A percentile compares a stretch with the other conserved stretches of the same genome.
Evolutionary conservation across 768 basidiomycete genomes (phyloP).

Genomic region (Candolleomyces eurysporus): DNA sequence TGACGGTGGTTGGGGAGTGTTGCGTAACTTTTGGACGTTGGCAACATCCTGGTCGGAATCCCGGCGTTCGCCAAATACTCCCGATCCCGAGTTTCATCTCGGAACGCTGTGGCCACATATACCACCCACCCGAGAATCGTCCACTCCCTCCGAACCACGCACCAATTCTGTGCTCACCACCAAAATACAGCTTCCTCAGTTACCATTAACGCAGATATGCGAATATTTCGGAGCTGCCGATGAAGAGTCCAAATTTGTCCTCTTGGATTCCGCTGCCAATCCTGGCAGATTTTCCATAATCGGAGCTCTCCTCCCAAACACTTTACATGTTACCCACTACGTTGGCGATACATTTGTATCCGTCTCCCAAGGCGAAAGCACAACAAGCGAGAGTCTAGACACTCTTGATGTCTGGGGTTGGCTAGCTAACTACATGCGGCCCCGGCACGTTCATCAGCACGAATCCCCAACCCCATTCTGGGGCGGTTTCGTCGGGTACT

Average conservation of each 20-base stretch:
- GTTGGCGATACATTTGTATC: conserved; percentile 49
- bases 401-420: conserved; percentile 69
- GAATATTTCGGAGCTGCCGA: conserved; percentile 61
- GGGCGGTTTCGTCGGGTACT: conserved; percentile 77
- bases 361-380: conserved; percentile 36
- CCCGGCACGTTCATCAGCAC: conserved; percentile 46
- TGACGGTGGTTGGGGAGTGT: conserved; percentile 63
- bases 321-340: conserved; percentile 57
- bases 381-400: conserved; percentile 41
- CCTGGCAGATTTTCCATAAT: conserved; percentile 77
- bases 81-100: conserved; percentile 40
- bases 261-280: conserved; percentile 74
- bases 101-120: conserved; percentile 60
- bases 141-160: conserved; percentile 18
- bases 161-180: conserved; percentile 29
- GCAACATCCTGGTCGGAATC: conserved; percentile 55
- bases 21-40: conserved; percentile 73
- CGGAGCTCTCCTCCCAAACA: conserved; percentile 52
- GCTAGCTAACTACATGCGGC: conserved; percentile 68
- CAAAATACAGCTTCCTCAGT: conserved; percentile 38
- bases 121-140: conserved; percentile 22
- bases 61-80: conserved; percentile 37
- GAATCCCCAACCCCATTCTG: conserved; percentile 66
- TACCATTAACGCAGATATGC: conserved; percentile 48
- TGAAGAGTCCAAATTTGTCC: conserved; percentile 59